Evolutionary conservation across 2,329 filamentous ascomycete species (phyloP).

Genomic region (Tolypocladium endophyticum): DNA sequence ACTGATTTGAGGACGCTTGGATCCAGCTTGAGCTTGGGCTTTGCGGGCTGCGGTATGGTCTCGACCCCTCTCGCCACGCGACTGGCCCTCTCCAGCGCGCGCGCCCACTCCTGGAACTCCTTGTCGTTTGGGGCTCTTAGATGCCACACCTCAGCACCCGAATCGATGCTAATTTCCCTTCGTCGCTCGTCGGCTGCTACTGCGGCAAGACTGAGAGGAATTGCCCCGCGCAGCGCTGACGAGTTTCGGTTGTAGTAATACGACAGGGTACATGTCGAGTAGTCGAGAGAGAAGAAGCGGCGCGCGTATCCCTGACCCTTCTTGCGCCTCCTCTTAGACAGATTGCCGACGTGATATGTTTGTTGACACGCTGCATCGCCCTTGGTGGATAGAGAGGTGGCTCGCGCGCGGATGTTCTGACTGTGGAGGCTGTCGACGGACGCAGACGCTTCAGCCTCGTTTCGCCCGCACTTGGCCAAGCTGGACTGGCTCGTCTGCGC

Average conservation of each 20-base stretch:
- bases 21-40: slow-evolving; percentile 15
- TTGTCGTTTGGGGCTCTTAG: slow-evolving; percentile 70
- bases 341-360: slow-evolving; percentile 69
- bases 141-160: slow-evolving; percentile 95
- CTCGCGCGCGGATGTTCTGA: slow-evolving; percentile 30
- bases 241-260: slow-evolving; percentile 96
- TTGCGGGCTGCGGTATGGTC: slow-evolving; percentile 13
- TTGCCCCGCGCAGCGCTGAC: slow-evolving; percentile 81
- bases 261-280: slow-evolving; percentile 83
- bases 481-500: slow-evolving; percentile 36
- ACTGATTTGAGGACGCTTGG: slow-evolving; percentile 14
- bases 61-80: slow-evolving; percentile 49
- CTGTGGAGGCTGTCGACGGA: slow-evolving; percentile 54
- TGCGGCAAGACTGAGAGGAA: slow-evolving; percentile 82
- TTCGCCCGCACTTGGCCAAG: slow-evolving; percentile 33
- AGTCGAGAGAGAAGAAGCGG: slow-evolving; percentile 93
- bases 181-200: slow-evolving; percentile 82
- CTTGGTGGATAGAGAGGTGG: slow-evolving; percentile 40
- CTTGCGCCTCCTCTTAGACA: slow-evolving; percentile 87
- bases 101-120: slow-evolving; percentile 82
- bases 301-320: slow-evolving; percentile 87
- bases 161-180: slow-evolving; percentile 91
- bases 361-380: slow-evolving; percentile 33
- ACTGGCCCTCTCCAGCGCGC: slow-evolving; percentile 74
- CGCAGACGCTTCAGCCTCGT: slow-evolving; percentile 35